A percentile compares a stretch with the other conserved stretches of the same genome.
phyloP scores from a whole-genome alignment of 139 green algal species.

The Tetradesmus lagerheimii region DNA sequence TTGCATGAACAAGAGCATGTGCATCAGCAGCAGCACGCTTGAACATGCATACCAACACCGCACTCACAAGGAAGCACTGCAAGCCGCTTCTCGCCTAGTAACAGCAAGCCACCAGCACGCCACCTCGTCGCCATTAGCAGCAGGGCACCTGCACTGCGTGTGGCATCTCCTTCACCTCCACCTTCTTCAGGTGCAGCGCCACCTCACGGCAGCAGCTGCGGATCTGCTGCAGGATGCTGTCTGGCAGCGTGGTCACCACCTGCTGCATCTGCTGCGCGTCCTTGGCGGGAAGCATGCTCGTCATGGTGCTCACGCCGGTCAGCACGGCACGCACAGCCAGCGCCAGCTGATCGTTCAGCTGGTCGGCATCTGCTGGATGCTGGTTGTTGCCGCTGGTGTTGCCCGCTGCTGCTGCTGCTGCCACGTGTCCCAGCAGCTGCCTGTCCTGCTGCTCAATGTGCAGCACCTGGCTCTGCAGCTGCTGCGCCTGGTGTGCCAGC shows the following conservation, averaged over 20 bases:
- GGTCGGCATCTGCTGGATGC: neutral
- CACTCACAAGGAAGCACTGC: too few relatives aligned
- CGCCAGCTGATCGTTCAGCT: constrained; percentile 22
- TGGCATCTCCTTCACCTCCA: constrained; percentile 36
- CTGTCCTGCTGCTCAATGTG: constrained; percentile 39
- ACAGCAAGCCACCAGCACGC: too few relatives aligned
- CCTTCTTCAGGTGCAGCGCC: constrained; percentile 35
- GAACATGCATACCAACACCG: too few relatives aligned
- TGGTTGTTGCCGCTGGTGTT: constrained; percentile 34
- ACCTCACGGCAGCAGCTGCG: constrained; percentile 55
- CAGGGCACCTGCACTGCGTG: constrained; percentile 51
- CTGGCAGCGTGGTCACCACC: constrained; percentile 42
- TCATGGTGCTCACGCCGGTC: constrained; percentile 34
- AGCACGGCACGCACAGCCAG: constrained; percentile 38
- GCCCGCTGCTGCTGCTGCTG: constrained; percentile 37
- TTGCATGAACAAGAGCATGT: too few relatives aligned
- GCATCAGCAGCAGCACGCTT: too few relatives aligned
- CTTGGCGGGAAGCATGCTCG: constrained; percentile 45
- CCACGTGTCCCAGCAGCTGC: constrained; percentile 4
- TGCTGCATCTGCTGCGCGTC: constrained; percentile 45
- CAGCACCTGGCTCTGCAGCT: constrained; percentile 29
- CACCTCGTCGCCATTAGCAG: too few relatives aligned
- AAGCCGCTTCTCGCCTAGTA: too few relatives aligned
- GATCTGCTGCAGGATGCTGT: constrained; percentile 50
- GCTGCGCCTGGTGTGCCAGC: neutral